A percentile compares a stretch with the other conserved stretches of the same genome.
Conservation (phyloP, 495 filamentous ascomycete species). For the Lasiosphaeris hirsuta region DNA sequence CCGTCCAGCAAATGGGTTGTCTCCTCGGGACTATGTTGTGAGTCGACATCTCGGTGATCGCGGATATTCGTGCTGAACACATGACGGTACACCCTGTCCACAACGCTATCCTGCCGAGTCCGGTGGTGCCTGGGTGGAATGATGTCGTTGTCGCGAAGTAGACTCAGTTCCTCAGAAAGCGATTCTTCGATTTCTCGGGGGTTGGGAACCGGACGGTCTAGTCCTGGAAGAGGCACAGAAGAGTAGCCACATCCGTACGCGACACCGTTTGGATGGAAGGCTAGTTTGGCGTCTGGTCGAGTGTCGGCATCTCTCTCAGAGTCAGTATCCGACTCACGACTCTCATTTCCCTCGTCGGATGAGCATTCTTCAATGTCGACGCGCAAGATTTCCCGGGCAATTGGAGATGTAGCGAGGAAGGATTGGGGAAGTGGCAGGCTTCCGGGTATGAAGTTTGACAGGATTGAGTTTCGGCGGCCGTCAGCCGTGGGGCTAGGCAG, state of each 20-base stretch:
- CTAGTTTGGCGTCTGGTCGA: conserved; percentile 47
- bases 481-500: background rate
- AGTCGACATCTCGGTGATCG: conserved; percentile 51
- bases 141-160: conserved; percentile 74
- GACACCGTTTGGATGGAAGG: conserved; percentile 64
- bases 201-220: conserved; percentile 61
- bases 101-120: conserved; percentile 12
- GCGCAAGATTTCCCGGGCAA: conserved; percentile 65
- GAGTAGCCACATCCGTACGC: conserved; percentile 56
- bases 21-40: conserved; percentile 37
- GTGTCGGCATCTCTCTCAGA: conserved; percentile 31
- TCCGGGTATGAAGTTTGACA: conserved; percentile 19
- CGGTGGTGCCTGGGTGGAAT: conserved; percentile 57
- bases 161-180: conserved; percentile 65
- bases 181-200: conserved; percentile 45
- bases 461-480: conserved; percentile 18
- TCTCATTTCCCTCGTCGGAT: conserved; percentile 44
- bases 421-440: conserved; percentile 25
- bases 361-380: conserved; percentile 60
- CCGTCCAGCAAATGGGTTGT: conserved; percentile 35
- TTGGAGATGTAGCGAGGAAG: conserved; percentile 40
- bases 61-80: conserved; percentile 42
- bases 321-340: conserved; percentile 16
- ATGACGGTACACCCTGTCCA: conserved; percentile 31
- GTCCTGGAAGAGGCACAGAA: conserved; percentile 37